phyloP scores from a whole-genome alignment of 768 basidiomycete genomes.

The Suillus alpinus region DNA sequence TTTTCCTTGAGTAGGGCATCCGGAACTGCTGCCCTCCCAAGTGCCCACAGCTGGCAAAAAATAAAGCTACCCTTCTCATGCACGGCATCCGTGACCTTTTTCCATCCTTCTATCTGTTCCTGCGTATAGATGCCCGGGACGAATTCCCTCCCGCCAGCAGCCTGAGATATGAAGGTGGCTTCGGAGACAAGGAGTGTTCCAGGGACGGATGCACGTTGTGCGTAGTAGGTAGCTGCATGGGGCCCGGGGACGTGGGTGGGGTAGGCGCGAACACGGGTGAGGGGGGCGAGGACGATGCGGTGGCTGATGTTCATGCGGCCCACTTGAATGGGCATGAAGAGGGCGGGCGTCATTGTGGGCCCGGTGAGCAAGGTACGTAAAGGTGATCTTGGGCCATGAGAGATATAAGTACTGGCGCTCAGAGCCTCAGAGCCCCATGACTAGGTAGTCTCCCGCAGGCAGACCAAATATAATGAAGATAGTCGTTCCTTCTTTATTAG shows the following conservation, averaged over 20 bases:
- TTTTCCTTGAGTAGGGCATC: slow-evolving; percentile 16
- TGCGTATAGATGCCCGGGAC: slow-evolving; percentile 49
- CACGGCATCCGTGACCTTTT: slow-evolving; percentile 41
- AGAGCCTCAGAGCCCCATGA: too few species aligned
- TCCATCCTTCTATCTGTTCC: slow-evolving; percentile 57
- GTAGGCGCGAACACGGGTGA: slow-evolving; percentile 32
- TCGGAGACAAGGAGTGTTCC: slow-evolving; percentile 47
- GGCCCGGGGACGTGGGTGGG: slow-evolving; percentile 27
- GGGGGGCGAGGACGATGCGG: slow-evolving; percentile 36
- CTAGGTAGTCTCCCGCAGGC: too few species aligned
- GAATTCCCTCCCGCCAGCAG: slow-evolving; percentile 29
- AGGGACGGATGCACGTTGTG: slow-evolving; percentile 33
- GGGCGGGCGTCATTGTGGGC: background rate
- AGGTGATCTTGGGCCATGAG: background rate
- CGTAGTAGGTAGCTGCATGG: slow-evolving; percentile 34
- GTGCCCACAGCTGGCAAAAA: slow-evolving; percentile 48
- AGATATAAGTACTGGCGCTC: background rate
- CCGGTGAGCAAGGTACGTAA: background rate
- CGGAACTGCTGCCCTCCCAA: slow-evolving; percentile 36
- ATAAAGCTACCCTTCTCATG: slow-evolving; percentile 43
- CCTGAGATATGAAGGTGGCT: slow-evolving; percentile 37
- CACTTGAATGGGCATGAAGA: slow-evolving; percentile 33
- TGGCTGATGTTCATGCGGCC: slow-evolving; percentile 30
- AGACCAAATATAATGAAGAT: too few species aligned
- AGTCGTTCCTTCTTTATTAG: too few species aligned